Base-by-base conservation (phyloP, 2,329 filamentous ascomycete species). In the Bertia moriformis region DNA sequence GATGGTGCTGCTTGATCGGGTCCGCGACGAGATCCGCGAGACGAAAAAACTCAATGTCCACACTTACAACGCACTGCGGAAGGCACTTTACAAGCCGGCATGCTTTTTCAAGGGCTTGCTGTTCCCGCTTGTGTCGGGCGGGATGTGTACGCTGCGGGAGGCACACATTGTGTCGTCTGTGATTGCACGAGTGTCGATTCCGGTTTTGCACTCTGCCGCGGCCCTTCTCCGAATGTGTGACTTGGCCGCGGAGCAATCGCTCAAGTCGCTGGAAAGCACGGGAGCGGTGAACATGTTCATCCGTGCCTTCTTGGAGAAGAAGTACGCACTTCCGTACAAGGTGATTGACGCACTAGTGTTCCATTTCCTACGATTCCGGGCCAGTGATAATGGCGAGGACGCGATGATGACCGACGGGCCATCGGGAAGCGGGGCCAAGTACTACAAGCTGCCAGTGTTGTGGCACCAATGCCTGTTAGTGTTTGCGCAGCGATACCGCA, bases 91-190 rank as follows among this genome's bases (percentile, higher is more conserved):
- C 66, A 93, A 94, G 58, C 91, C 91, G 4, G 81, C 85, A 0
- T 87, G 88, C 14, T 98, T 93, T 61, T 98, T 98, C 72, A 94
- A 95, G 58, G 91, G 88, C 3, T 77, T 98, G 48, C 67, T 98
- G 13, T 96, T 96, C 54, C 91, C 91, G 1, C 71, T 98, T 14
- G 78, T 94, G 5, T 74, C 73, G 4, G 83, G 78, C 38, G 84
- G 86, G 18, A 86, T 80, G n/a, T 95, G 88, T 62, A 94, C 88
- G 0, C 63, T 96, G 39, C 77, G 88, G 38, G 91, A 98, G 60
- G 91, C 91, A 3, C 78, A 86, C 49, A 96, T 98, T 48, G 74
- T 98, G 32, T 84, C 83, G 3, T 87, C 81, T 4, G 88, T 94
- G 2, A 71, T 98, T 37, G 74, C 82, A 4, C 72, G 88, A 42